These are phyloP conservation scores for Solanum hybrid DNA, from an alignment of 305 asterid species.

Conservation along the genomic window DNA sequence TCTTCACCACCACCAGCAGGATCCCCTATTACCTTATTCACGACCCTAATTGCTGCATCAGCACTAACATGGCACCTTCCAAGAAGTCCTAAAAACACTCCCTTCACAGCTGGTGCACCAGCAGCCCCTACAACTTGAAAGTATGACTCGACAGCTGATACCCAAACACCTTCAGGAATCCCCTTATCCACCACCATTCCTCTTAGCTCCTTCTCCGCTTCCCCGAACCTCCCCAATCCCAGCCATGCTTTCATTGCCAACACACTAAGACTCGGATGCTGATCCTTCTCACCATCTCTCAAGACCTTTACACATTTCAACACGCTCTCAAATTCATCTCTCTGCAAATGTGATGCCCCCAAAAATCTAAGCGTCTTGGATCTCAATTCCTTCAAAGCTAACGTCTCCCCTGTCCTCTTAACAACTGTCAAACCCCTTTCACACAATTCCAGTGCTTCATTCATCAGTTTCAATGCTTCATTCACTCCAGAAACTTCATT, in stretches of 20 bases:
- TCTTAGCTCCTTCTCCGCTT: conserved; percentile 91
- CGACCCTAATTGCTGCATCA: conserved; percentile 67
- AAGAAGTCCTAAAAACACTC: conserved; percentile 71
- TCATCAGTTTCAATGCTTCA: conserved; percentile 76
- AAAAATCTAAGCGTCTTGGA: conserved; percentile 77
- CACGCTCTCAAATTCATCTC: conserved; percentile 80
- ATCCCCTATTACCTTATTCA: conserved; percentile 63
- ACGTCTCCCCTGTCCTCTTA: conserved; percentile 60
- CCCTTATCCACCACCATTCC: conserved; percentile 74
- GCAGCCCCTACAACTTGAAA: conserved; percentile 83
- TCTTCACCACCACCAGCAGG: conserved; percentile 51
- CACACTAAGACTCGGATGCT: conserved; percentile 85
- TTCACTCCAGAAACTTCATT: conserved; percentile 43
- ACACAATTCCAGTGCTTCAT: conserved; percentile 76
- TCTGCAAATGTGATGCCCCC: conserved; percentile 84
- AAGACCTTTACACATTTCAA: conserved; percentile 82
- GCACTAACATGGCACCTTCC: conserved; percentile 85
- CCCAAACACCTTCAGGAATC: conserved; percentile 93
- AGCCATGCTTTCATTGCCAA: conserved; percentile 98
- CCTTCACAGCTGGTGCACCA: conserved; percentile 75
- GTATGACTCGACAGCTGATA: conserved; percentile 83
- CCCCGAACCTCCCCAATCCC: conserved; percentile 68
- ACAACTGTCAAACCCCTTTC: conserved; percentile 83
- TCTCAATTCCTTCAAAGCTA: conserved; percentile 70
- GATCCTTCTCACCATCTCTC: conserved; percentile 70